Base-by-base conservation (phyloP, 2,329 filamentous ascomycete species). In the Monosporascus sp. region DNA sequence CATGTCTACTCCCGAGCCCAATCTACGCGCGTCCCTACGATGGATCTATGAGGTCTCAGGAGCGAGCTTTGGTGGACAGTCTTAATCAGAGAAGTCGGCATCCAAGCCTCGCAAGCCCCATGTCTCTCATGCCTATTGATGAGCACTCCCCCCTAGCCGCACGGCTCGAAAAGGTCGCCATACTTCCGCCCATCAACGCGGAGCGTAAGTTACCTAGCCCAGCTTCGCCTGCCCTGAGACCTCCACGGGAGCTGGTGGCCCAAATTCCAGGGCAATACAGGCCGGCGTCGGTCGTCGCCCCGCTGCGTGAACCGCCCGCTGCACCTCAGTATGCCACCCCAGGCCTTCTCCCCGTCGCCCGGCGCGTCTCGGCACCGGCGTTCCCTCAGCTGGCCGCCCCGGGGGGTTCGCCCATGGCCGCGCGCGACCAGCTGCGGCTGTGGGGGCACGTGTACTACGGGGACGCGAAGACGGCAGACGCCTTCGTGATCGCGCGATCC, bases 391-490 rank as follows among this genome's bases (percentile, higher is more conserved):
- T 38, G 2, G n/a, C 25, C 36, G 63, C 18, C 52, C 62, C 37
- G 58, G 62, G 46, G 35, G 59, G 52, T 60, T 63, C 54, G 8
- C 11, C 46, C 11, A 5, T 49, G 14, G 49, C 53, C 9, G 57
- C 67, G 11, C 70, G 66, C 25, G 62, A 71, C 5, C 68, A 70
- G 46, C 67, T 78, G 8, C 67, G 70, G 36, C 68, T 67, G 5
- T 77, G 73, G 70, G 74, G 73, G 1, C 65, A 69, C 46, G 62
- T 72, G 24, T 75, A 75, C 54, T 68, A 74, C n/a, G 67, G 67
- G 41, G 72, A 77, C 54, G 59, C 61, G 7, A 61, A 66, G 46
- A 73, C 70, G 9, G 74, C 75, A 36, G 74, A 78, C 53, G 75
- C 72, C 46, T 77, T 77, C 50, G 67, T 79, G 7, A 69, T 73